Base-by-base conservation (phyloP, 306 rosid genomes). In the Cyclanthera cordifolia region DNA sequence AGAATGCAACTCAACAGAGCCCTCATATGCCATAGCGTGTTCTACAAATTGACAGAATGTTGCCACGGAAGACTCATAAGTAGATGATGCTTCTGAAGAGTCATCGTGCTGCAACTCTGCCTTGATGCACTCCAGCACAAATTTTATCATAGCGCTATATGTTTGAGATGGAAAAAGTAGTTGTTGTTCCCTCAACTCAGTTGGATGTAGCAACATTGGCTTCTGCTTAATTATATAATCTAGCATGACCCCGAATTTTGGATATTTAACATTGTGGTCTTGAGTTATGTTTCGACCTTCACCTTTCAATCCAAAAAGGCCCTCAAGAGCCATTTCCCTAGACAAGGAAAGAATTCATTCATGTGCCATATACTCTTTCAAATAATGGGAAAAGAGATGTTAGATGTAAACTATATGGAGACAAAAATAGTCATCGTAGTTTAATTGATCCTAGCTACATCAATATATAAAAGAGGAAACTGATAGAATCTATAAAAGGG, bases 311-410 rank as follows among this genome's bases (percentile, higher is more conserved):
- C 80, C 85, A 77, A 78, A 30, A 71, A 92, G 98, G 55, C 98
- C 94, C 79, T 89, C 95, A 76, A 83, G 85, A 72, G 98, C 96
- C 81, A 93, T 83, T 79, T 93, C 96, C 83, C 98, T 92, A 77
- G 72, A 64, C 51, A 23, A 45, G 11, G 32, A 78, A 73, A 79
- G 20, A 64, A 43, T 11, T 43, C n/a, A 4, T 25, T 64, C 20
- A 16, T 12, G 47, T 43, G 45, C 34, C 41, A 23, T 3, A 63
- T n/a, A 63, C 69, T 10, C 11, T 13, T 56, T 12, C 48, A 63
- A 32, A 37, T 11, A 63, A 63, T 19, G 69, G n/a, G 51, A 37
- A 2, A 63, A 37, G 43, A 37, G 43, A 37, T 6, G 43, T 37
- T 37, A 37, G 43, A n/a, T n/a, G n/a, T n/a, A n/a, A n/a, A n/a